Conservation (phyloP, 2,329 filamentous ascomycete genomes). For the Epichloe amarillans region DNA sequence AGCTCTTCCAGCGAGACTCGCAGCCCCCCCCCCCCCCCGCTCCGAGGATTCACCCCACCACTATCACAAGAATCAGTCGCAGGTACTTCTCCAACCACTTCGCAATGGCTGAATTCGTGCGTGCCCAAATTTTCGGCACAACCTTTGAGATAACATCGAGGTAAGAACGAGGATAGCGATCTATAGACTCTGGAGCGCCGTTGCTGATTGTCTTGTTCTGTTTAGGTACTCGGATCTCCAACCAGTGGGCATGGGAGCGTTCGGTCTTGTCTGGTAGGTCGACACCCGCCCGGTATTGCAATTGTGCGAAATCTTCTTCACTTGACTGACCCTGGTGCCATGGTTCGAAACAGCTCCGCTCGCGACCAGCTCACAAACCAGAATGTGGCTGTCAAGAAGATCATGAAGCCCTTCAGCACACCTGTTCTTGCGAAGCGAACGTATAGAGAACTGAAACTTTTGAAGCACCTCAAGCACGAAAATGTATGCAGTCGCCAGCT, state of each 20-base stretch:
- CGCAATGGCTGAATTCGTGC: slow-evolving; percentile 97
- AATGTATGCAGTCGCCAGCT: slow-evolving; percentile 48
- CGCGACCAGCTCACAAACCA: slow-evolving; percentile 95
- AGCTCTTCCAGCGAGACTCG: background rate
- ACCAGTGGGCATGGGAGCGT: slow-evolving; percentile 97
- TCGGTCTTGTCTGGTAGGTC: slow-evolving; percentile 88
- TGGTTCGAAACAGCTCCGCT: slow-evolving; percentile 55
- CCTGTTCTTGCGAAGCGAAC: slow-evolving; percentile 94
- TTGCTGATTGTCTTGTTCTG: background rate
- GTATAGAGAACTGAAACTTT: slow-evolving; percentile 90
- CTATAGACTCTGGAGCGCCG: background rate
- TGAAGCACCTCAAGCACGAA: slow-evolving; percentile 94
- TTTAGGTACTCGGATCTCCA: slow-evolving; percentile 90
- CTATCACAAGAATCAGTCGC: background rate
- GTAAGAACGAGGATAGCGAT: slow-evolving; percentile 33
- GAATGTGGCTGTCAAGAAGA: slow-evolving; percentile 98
- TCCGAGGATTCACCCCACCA: background rate
- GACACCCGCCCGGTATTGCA: background rate
- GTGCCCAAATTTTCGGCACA: slow-evolving; percentile 97
- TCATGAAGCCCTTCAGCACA: slow-evolving; percentile 99
- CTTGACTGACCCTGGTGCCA: background rate
- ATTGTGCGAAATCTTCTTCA: background rate
- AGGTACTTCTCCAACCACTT: slow-evolving; percentile 13
- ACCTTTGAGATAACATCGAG: slow-evolving; percentile 99
- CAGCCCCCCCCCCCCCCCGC: background rate